Base-by-base conservation (phyloP, 2,329 filamentous ascomycete genomes). In the Coleophoma crateriformis region DNA sequence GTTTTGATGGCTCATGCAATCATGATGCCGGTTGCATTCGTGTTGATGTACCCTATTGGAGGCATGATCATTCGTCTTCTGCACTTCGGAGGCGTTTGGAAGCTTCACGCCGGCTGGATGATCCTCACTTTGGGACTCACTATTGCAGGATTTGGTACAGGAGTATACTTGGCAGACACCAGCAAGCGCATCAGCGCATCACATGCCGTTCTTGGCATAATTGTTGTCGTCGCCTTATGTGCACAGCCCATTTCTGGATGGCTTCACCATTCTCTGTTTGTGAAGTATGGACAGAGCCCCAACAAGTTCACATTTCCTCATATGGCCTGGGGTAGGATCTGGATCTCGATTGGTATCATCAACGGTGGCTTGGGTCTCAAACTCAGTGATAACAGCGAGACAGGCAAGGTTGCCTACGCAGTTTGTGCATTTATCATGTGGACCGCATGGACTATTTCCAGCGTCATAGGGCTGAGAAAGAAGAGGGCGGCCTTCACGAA, bases 281-380 rank as follows among this genome's bases (percentile, higher is more conserved):
- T 74, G 51, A 35, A 48, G 4, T 22, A 14, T 7, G 59, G 60
- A 74, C 78, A 17, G 35, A 38, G 47, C 72, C 76, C 20, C 7
- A 71, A 52, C 59, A 79, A 52, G 78, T 79, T 60, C 62, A 84
- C 58, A 60, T 69, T 22, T 79, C 54, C 56, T 19, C 60, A 87
- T 60, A 75, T 84, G 52, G 85, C 79, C 79, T 82, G 74, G 61
- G 83, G 82, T 15, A 74, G 82, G 17, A 58, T 68, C 1, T 64
- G 84, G 45, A 76, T 86, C 54, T 58, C 78, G 27, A 61, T 85
- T 6, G 82, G 81, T 33, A 73, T 85, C 46, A 64, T 85, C 59
- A 85, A 86, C 59, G 83, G 82, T 49, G 82, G 82, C 0, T 65
- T 86, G 8, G 82, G 82, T 6, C 67, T 86, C 19, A 54, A 73